A percentile compares a stretch with the other conserved stretches of the same genome.
Conservation (phyloP, 768 basidiomycete species). For the Aureoboletus auriporus region DNA sequence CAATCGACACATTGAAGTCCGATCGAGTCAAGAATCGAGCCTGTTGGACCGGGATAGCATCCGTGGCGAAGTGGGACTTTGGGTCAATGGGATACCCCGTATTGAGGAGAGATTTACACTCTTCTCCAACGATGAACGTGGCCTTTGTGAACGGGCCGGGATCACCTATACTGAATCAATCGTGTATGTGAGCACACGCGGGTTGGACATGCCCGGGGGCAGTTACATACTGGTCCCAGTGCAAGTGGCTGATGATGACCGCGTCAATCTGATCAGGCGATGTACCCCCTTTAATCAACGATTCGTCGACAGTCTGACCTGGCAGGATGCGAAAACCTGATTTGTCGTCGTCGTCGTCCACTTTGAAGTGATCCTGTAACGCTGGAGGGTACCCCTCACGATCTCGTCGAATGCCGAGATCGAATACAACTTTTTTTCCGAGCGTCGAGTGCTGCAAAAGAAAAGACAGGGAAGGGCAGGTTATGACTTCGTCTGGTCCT, state of each 20-base stretch:
- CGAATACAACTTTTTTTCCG: slow-evolving; percentile 43
- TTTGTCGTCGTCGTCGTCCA: background rate
- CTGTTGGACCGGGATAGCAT: slow-evolving; percentile 34
- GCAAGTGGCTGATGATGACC: slow-evolving; percentile 47
- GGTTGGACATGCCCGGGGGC: background rate
- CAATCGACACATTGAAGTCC: slow-evolving; percentile 36
- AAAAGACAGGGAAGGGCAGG: slow-evolving; percentile 47
- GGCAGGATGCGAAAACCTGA: background rate
- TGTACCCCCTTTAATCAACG: slow-evolving; percentile 45
- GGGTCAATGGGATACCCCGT: slow-evolving; percentile 41
- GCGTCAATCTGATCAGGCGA: slow-evolving; percentile 39
- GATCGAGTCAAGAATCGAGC: slow-evolving; percentile 32
- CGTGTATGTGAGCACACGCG: background rate
- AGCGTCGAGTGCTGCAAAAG: slow-evolving; percentile 44
- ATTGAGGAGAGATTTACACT: slow-evolving; percentile 5
- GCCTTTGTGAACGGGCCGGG: slow-evolving; percentile 39
- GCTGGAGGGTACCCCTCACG: slow-evolving; percentile 36
- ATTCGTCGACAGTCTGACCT: slow-evolving; percentile 39
- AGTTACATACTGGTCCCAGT: slow-evolving; percentile 39
- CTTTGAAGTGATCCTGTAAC: slow-evolving; percentile 21
- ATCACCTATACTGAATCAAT: slow-evolving; percentile 36
- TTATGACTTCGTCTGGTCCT: slow-evolving; percentile 22
- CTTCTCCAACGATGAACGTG: slow-evolving; percentile 44
- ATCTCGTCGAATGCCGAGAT: slow-evolving; percentile 51
- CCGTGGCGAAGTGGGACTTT: slow-evolving; percentile 23